Conservation (phyloP, 2,329 filamentous ascomycete species). For the Plenodomus tracheiphilus region DNA sequence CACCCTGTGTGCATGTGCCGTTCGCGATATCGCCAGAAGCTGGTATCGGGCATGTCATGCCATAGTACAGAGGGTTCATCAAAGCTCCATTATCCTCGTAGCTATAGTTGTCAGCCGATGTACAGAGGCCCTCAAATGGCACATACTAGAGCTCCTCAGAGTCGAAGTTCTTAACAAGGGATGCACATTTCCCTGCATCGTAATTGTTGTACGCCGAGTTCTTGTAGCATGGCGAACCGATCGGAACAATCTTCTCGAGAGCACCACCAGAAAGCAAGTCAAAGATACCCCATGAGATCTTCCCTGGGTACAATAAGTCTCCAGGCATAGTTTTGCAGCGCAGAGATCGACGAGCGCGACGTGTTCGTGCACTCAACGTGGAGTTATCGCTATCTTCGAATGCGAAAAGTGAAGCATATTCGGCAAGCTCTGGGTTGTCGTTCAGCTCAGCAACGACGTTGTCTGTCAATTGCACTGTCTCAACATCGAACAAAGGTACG, state of each 20-base stretch:
- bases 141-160: conserved; percentile 27
- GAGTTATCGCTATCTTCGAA: conserved; percentile 34
- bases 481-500: conserved; percentile 22
- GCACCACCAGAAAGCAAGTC: conserved; percentile 28
- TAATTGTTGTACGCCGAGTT: conserved; percentile 34
- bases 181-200: conserved; percentile 26
- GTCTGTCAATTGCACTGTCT: conserved; percentile 32
- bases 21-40: conserved; percentile 16
- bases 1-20: conserved; percentile 35
- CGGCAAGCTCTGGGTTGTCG: conserved; percentile 15
- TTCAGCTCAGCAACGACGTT: conserved; percentile 22
- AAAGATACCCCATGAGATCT: conserved; percentile 24
- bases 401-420: conserved; percentile 38
- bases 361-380: conserved; percentile 6
- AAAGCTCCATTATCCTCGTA: conserved; percentile 29
- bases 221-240: conserved; percentile 35
- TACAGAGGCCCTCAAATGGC: not conserved
- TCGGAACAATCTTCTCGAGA: conserved; percentile 30
- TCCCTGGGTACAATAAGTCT: conserved; percentile 27
- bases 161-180: conserved; percentile 19
- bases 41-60: conserved; percentile 32
- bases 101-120: conserved; percentile 9
- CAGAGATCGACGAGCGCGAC: conserved; percentile 12
- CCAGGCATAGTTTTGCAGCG: conserved; percentile 36
- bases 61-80: conserved; percentile 36